A percentile compares a stretch with the other conserved stretches of the same genome.
Conservation (phyloP, 805 yeast species). For the Priceomyces melissophilus region DNA sequence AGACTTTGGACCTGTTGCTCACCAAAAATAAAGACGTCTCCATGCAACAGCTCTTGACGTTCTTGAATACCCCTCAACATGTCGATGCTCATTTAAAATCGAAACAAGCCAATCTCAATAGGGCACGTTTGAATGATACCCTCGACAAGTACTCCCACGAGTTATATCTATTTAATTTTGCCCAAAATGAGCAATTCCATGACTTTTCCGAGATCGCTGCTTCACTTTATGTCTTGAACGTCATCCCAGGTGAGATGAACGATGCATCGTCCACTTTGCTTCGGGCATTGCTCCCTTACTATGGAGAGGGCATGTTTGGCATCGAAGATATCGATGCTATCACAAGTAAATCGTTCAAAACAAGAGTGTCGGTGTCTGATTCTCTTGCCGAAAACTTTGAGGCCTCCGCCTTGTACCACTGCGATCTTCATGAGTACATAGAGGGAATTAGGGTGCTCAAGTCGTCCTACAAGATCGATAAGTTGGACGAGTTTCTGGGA, state of each 20-base stretch:
- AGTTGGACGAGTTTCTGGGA: conserved; percentile 5
- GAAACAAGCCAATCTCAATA: conserved; percentile 7
- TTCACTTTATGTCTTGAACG: conserved; percentile 4
- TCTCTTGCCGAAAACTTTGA: conserved; percentile 17
- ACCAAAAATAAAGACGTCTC: conserved; percentile 9
- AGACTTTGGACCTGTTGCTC: conserved; percentile 17
- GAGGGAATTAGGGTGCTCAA: conserved; percentile 14
- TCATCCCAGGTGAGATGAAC: neutral
- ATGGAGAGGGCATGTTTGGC: conserved; percentile 3
- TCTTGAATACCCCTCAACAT: conserved; percentile 10
- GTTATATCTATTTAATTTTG: conserved; percentile 6
- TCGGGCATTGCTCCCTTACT: conserved; percentile 4
- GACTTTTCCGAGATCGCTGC: conserved; percentile 9
- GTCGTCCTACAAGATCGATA: conserved; percentile 9
- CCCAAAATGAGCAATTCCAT: conserved; percentile 1
- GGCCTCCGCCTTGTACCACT: conserved; percentile 14
- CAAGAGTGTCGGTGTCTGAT: conserved; percentile 10
- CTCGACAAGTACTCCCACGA: conserved; percentile 4
- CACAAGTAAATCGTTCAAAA: neutral
- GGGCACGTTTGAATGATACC: neutral
- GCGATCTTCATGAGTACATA: conserved; percentile 13
- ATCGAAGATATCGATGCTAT: conserved; percentile 4
- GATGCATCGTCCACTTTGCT: conserved; percentile 1
- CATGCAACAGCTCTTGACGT: conserved; percentile 7
- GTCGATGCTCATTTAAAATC: conserved; percentile 5